A percentile compares a stretch with the other conserved stretches of the same genome.
Conservation (phyloP, 73 alveolate species). For the Paramecium biaurelia region DNA sequence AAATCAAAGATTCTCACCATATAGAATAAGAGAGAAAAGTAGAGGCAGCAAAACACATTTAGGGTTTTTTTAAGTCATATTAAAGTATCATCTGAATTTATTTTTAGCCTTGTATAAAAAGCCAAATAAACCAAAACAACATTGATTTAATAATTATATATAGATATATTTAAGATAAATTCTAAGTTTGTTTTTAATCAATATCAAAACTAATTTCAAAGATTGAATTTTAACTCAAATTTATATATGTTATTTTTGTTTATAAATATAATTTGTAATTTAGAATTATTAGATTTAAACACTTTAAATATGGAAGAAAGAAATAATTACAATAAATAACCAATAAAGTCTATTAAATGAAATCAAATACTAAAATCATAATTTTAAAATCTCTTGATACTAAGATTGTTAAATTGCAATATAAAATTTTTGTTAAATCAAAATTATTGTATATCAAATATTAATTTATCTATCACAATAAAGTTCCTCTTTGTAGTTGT, state of each 20-base stretch:
- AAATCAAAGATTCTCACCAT: conserved; percentile 13
- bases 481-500: background rate
- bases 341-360: background rate
- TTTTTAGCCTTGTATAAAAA: background rate
- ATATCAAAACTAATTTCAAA: too few species aligned
- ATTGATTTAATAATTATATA: background rate
- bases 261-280: too few species aligned
- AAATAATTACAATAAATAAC: too few species aligned
- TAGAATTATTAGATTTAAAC: background rate
- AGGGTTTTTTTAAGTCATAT: conserved; percentile 7
- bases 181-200: background rate
- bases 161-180: too few species aligned
- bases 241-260: too few species aligned
- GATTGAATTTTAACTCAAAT: background rate
- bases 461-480: conserved; percentile 13
- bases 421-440: background rate
- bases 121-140: background rate
- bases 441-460: conserved; percentile 46
- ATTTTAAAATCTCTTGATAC: too few species aligned
- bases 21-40: background rate
- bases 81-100: background rate
- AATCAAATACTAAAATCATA: background rate
- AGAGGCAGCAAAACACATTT: conserved; percentile 63
- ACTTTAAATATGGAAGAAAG: too few species aligned
- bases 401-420: background rate